These are phyloP conservation scores for Trichocomaceae sp. DNA, from an alignment of 2,329 filamentous ascomycete species.

Conservation along the genomic window DNA sequence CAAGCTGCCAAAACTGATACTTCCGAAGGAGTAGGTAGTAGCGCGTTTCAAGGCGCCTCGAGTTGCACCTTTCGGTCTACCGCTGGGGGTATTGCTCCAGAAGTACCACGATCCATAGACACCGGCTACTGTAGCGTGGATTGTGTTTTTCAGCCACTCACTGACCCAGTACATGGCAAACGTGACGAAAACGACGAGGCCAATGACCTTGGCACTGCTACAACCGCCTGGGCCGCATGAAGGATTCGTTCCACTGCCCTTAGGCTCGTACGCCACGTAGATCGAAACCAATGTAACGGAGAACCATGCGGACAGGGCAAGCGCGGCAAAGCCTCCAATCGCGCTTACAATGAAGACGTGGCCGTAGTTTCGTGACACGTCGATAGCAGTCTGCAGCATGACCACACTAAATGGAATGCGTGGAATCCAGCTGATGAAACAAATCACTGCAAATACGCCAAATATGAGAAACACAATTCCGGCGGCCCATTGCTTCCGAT, in stretches of 20 bases:
- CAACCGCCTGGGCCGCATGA: conserved; percentile 57
- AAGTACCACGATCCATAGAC: conserved; percentile 96
- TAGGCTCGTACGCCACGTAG: conserved; percentile 74
- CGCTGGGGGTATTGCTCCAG: conserved; percentile 52
- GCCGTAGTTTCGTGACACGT: conserved; percentile 74
- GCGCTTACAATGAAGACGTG: conserved; percentile 82
- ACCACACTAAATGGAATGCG: conserved; percentile 86
- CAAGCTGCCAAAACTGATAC: conserved; percentile 78
- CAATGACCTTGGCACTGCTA: conserved; percentile 70
- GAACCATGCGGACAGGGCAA: conserved; percentile 77
- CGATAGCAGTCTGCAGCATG: conserved; percentile 80
- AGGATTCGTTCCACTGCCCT: conserved; percentile 41
- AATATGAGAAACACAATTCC: conserved; percentile 86
- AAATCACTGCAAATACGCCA: conserved; percentile 69
- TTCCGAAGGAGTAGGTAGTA: conserved; percentile 86
- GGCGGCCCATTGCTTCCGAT: conserved; percentile 67
- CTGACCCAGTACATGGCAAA: conserved; percentile 93
- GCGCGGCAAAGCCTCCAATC: conserved; percentile 69
- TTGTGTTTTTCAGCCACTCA: conserved; percentile 89
- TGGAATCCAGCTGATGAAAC: conserved; percentile 82
- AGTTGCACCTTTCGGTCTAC: conserved; percentile 70
- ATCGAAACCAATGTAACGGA: conserved; percentile 78
- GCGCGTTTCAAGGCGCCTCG: conserved; percentile 75
- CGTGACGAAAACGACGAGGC: conserved; percentile 76
- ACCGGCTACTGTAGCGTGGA: conserved; percentile 79